Percentiles rank a stretch among this genome's conserved stretches.
These are phyloP conservation scores for Aspergillus sp. DNA, from an alignment of 2,329 filamentous ascomycete genomes.

Conservation along the genomic window DNA sequence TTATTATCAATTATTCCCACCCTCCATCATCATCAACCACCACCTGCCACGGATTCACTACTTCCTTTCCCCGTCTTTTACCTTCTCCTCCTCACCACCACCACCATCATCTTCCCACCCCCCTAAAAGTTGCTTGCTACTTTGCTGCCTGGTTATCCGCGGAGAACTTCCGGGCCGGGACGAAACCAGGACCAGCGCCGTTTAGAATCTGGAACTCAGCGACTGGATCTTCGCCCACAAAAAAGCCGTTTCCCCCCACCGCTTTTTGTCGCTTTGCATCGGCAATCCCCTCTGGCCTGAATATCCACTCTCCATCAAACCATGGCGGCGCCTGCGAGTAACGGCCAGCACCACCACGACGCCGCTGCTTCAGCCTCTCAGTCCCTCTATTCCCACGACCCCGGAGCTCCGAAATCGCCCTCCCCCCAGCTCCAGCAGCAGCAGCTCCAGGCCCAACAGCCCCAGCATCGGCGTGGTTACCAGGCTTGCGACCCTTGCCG, in stretches of 20 bases:
- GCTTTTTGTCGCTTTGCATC: constrained; percentile 45
- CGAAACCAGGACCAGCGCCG: neutral
- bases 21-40: neutral
- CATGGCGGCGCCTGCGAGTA: constrained; percentile 22
- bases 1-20: neutral
- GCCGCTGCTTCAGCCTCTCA: constrained; percentile 9
- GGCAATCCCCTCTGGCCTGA: constrained; percentile 23
- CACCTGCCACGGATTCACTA: neutral
- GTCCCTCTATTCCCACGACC: constrained; percentile 20
- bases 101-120: neutral
- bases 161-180: neutral
- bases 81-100: neutral
- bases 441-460: constrained; percentile 11
- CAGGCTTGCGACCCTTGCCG: constrained; percentile 53
- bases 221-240: neutral
- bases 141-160: neutral
- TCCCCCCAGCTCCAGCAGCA: constrained; percentile 24
- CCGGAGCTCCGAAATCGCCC: constrained; percentile 30
- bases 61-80: neutral
- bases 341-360: constrained; percentile 12
- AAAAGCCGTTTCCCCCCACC: constrained; percentile 28
- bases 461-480: constrained; percentile 50
- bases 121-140: neutral
- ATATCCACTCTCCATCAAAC: constrained; percentile 14
- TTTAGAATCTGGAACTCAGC: neutral